phyloP scores from a whole-genome alignment of 2,329 filamentous ascomycete genomes.

The Davidsoniella virescens region DNA sequence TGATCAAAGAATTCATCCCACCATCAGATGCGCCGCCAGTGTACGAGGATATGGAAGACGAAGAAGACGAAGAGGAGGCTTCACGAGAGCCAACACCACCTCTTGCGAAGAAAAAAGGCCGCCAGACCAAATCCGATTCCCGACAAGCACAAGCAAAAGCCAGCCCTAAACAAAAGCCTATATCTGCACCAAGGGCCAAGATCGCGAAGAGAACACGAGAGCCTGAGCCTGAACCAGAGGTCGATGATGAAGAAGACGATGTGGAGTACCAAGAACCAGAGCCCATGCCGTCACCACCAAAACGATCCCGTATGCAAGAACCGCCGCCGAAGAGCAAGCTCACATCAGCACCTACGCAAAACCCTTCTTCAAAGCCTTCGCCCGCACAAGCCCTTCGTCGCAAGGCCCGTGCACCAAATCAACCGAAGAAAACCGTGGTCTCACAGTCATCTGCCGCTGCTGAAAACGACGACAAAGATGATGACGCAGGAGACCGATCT shows the following conservation, averaged over 20 bases:
- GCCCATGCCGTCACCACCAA: not conserved
- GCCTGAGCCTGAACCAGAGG: not conserved
- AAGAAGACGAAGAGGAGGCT: constrained; percentile 16
- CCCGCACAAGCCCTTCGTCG: constrained; percentile 2
- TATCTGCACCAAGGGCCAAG: not conserved
- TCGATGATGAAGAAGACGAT: not conserved
- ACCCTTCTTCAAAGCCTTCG: not conserved
- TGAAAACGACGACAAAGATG: constrained; percentile 15
- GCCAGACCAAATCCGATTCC: no score
- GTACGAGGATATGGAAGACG: constrained; percentile 18
- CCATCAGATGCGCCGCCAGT: constrained; percentile 15
- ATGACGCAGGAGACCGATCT: constrained; percentile 30
- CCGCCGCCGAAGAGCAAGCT: not conserved
- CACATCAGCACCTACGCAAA: not conserved
- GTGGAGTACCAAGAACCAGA: not conserved
- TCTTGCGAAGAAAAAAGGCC: not conserved
- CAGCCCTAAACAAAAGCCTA: not conserved
- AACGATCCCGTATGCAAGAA: not conserved
- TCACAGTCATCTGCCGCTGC: not conserved
- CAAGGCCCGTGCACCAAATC: not conserved
- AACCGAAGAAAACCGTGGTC: not conserved
- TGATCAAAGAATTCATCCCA: constrained; percentile 20
- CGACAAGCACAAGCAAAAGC: no score
- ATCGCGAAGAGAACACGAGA: not conserved
- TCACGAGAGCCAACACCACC: constrained; percentile 10